Evolutionary conservation across 2,329 filamentous ascomycete genomes (phyloP).

Genomic region (Botrytis tulipae): DNA sequence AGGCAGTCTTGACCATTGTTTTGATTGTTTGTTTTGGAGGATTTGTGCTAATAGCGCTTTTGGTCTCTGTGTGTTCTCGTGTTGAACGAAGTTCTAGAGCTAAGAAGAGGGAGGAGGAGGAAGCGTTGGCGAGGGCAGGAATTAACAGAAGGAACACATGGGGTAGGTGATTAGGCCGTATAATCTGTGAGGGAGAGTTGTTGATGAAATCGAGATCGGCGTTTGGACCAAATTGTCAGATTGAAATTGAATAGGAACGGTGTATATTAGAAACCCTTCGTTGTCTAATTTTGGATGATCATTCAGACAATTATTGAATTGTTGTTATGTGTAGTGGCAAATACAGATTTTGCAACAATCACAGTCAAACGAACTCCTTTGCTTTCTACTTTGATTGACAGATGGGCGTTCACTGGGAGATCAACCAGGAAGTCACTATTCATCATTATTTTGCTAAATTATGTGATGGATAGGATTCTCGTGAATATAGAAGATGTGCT

Average conservation of each 20-base stretch:
- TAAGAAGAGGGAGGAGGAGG: background rate
- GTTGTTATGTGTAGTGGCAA: background rate
- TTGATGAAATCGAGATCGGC: background rate
- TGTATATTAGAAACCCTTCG: background rate
- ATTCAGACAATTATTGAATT: too few species aligned
- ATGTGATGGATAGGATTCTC: too few species aligned
- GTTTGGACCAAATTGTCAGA: background rate
- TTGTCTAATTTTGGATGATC: background rate
- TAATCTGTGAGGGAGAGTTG: background rate
- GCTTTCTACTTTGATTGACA: background rate
- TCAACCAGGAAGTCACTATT: too few species aligned
- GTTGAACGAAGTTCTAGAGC: too few species aligned
- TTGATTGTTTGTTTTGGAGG: background rate
- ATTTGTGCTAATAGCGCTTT: background rate
- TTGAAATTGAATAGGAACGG: background rate
- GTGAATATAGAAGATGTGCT: too few species aligned
- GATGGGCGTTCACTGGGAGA: too few species aligned
- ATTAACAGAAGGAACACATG: background rate
- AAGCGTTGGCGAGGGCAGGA: background rate
- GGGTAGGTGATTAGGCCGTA: background rate
- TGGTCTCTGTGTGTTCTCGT: background rate
- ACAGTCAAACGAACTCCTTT: accelerated
- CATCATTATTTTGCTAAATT: too few species aligned
- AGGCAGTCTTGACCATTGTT: background rate
- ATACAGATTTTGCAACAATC: background rate